Evolutionary conservation across 2,329 filamentous ascomycete species (phyloP).

Genomic region (Dothideomycetes sp.): DNA sequence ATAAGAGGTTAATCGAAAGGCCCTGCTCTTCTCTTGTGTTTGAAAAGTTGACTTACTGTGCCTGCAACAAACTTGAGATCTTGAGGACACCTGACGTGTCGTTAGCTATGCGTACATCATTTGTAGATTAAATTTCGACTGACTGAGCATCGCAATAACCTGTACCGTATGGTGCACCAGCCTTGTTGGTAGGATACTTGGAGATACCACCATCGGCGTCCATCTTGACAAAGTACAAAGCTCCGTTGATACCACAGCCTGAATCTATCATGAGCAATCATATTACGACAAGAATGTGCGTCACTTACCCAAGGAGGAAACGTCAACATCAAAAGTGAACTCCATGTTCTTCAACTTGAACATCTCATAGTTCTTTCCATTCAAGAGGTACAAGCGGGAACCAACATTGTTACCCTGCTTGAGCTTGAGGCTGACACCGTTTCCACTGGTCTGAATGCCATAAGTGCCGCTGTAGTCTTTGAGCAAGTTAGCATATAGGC

Average conservation of each 20-base stretch:
- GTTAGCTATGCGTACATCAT: no score
- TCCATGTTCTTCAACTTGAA: conserved; percentile 59
- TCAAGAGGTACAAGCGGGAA: conserved; percentile 36
- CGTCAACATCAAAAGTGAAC: conserved; percentile 64
- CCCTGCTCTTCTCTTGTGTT: conserved; percentile 8
- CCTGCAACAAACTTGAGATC: conserved; percentile 26
- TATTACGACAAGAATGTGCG: background rate
- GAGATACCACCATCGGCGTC: conserved; percentile 47
- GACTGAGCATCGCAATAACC: conserved; percentile 48
- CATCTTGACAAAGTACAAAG: conserved; percentile 59
- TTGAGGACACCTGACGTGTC: no score
- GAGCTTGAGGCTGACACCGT: conserved; percentile 47
- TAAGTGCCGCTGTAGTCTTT: conserved; percentile 32
- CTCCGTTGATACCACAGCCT: conserved; percentile 61
- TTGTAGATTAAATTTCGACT: no score
- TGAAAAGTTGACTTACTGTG: conserved; percentile 7
- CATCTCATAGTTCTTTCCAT: conserved; percentile 53
- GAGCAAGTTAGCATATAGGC: background rate
- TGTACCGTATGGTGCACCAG: conserved; percentile 50
- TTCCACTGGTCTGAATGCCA: conserved; percentile 44
- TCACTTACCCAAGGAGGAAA: conserved; percentile 46
- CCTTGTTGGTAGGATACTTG: conserved; percentile 30
- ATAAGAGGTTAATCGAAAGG: background rate
- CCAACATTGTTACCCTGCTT: conserved; percentile 44
- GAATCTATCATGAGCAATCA: background rate